Evolutionary conservation across 2,329 filamentous ascomycete genomes (phyloP).

Genomic region (Dactylella cylindrospora): DNA sequence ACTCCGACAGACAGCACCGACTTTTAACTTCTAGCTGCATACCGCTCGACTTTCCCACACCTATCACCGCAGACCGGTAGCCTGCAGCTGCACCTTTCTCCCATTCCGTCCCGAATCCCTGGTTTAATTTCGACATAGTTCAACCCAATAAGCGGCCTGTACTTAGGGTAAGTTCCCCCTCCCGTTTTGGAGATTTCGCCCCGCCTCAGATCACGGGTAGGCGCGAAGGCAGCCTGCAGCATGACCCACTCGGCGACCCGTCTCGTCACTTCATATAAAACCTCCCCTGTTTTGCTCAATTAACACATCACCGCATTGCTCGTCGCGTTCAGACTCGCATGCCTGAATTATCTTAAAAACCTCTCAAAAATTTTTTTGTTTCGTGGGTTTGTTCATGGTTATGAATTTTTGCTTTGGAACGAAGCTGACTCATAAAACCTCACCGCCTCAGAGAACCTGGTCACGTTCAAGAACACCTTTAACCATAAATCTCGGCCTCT

Average conservation of each 20-base stretch:
- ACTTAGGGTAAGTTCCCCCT: conserved; percentile 2
- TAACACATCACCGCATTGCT: background rate
- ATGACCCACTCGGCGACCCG: background rate
- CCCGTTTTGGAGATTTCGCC: conserved; percentile 2
- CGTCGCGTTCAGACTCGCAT: no score
- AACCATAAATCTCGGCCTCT: background rate
- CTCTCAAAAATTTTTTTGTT: no score
- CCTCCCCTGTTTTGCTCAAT: conserved; percentile 2
- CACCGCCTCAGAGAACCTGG: no score
- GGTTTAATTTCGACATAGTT: conserved; percentile 3
- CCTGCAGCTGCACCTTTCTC: conserved; percentile 15
- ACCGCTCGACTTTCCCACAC: background rate
- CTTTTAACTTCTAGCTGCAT: conserved; percentile 3
- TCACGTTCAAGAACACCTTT: background rate
- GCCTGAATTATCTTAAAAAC: no score
- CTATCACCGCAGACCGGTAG: conserved; percentile 17
- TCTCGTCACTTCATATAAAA: conserved; percentile 6
- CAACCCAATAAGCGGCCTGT: background rate
- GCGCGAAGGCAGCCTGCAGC: no score
- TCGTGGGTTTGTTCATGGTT: no score
- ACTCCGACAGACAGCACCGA: no score
- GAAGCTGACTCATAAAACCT: no score
- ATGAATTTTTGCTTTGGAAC: no score
- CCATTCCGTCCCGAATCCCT: conserved; percentile 11
- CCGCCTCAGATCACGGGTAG: conserved; percentile 2